Conservation (phyloP, 345 rosid genomes). For the Anacardium occidentale region DNA sequence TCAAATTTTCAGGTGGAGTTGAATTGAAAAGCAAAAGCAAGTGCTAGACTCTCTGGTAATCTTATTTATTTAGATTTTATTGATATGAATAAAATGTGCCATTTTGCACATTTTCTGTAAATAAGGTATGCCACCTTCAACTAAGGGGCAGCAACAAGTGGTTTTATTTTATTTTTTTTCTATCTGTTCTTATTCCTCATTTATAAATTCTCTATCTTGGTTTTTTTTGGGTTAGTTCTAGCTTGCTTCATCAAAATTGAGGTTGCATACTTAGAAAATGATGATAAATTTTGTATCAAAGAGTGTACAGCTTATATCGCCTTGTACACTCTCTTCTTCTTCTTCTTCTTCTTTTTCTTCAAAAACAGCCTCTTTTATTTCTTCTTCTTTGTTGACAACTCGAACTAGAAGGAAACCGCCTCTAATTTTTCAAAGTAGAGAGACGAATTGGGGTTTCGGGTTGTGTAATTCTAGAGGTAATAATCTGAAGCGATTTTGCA, state of each 20-base stretch:
- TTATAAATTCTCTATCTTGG: not conserved
- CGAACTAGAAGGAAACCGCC: not conserved
- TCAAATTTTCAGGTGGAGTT: no score
- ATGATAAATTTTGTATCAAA: conserved; percentile 27
- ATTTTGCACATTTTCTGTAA: not conserved
- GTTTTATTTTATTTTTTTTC: not conserved
- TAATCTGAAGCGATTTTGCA: conserved; percentile 19
- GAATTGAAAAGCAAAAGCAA: no score
- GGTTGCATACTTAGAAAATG: conserved; percentile 21
- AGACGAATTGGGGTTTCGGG: conserved; percentile 9
- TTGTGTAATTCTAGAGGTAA: conserved; percentile 20
- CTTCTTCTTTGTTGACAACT: conserved; percentile 15
- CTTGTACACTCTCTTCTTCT: conserved; percentile 1
- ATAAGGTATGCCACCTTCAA: not conserved
- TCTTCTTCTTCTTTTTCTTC: conserved; percentile 8
- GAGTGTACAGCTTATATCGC: conserved; percentile 23
- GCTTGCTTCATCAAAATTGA: not conserved
- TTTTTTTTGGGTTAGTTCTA: not conserved
- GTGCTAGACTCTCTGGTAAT: no score
- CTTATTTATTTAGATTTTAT: no score
- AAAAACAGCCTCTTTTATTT: conserved; percentile 8
- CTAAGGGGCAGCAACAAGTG: conserved; percentile 22
- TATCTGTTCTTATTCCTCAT: not conserved
- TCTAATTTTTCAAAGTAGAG: not conserved
- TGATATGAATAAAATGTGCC: no score